phyloP scores from a whole-genome alignment of 1,139 yeast species.

The Protomyces gravidus region DNA sequence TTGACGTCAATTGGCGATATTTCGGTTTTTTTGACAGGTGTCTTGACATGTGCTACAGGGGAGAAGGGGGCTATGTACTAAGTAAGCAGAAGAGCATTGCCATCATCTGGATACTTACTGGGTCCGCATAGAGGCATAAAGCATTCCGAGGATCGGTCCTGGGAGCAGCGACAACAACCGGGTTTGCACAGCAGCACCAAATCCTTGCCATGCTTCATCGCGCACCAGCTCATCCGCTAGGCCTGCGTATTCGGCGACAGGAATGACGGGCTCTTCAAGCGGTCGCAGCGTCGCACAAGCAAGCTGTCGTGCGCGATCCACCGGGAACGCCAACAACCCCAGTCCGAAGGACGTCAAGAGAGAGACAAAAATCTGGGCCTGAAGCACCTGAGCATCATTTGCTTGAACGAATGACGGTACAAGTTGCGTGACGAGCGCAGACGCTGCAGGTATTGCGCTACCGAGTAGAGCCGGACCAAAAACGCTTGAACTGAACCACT shows the following conservation, averaged over 20 bases:
- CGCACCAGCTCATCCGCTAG: conserved; percentile 9
- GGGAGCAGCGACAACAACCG: not conserved
- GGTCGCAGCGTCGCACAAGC: conserved; percentile 13
- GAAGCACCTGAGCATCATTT: not conserved
- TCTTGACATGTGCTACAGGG: not conserved
- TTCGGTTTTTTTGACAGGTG: not conserved
- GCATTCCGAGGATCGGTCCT: not conserved
- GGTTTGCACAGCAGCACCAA: conserved; percentile 1
- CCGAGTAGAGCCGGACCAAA: conserved; percentile 4
- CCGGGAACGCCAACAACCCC: not conserved
- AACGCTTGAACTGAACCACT: not conserved
- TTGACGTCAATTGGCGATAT: not conserved
- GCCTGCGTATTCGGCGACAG: not conserved
- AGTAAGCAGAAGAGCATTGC: too few relatives aligned
- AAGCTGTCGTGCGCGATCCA: conserved; percentile 3
- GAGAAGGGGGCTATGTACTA: too few relatives aligned
- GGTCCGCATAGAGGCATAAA: not conserved
- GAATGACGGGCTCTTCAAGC: conserved; percentile 10
- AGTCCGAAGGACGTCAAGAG: conserved; percentile 1
- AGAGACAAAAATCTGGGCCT: not conserved
- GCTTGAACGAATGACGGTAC: not conserved
- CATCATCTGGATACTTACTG: too few relatives aligned
- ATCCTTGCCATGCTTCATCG: conserved; percentile 14
- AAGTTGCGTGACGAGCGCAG: not conserved
- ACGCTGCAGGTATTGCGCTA: not conserved